These are phyloP conservation scores for Ceratonia siliqua DNA, from an alignment of 306 rosid species.

Conservation along the genomic window DNA sequence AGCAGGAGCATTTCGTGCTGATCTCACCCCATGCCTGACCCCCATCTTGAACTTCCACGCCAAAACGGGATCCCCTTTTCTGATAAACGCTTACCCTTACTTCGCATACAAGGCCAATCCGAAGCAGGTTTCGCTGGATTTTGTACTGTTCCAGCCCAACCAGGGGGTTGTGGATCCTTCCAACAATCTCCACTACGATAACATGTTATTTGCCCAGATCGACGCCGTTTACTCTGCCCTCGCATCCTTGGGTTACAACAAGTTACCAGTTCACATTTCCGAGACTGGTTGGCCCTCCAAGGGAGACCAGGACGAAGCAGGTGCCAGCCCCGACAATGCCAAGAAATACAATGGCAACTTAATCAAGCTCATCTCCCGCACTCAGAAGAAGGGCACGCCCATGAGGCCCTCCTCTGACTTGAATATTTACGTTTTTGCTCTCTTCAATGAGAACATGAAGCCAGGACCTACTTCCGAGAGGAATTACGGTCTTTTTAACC, in stretches of 20 bases:
- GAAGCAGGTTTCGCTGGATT: constrained; percentile 68
- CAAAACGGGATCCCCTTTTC: constrained; percentile 83
- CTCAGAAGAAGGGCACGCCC: constrained; percentile 74
- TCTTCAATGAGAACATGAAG: constrained; percentile 94
- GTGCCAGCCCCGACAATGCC: constrained; percentile 81
- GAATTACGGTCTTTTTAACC: constrained; percentile 89
- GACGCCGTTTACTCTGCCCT: constrained; percentile 87
- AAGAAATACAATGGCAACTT: constrained; percentile 86
- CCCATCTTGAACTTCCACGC: constrained; percentile 73
- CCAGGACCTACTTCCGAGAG: constrained; percentile 96
- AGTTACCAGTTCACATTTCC: constrained; percentile 82
- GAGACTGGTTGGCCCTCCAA: constrained; percentile 99
- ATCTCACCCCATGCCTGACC: constrained; percentile 55
- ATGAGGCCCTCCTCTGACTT: constrained; percentile 69
- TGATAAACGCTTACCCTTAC: constrained; percentile 95
- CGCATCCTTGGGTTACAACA: constrained; percentile 53
- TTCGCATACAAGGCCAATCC: constrained; percentile 85
- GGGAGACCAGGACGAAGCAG: constrained; percentile 84
- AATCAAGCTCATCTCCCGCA: constrained; percentile 49
- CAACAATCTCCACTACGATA: constrained; percentile 76
- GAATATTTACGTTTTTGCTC: constrained; percentile 86
- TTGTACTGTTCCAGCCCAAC: constrained; percentile 81
- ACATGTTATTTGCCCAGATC: constrained; percentile 93
- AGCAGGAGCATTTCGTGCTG: constrained; percentile 73
- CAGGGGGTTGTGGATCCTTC: constrained; percentile 72